phyloP scores from a whole-genome alignment of 1,139 yeast genomes.

The Pneumocystis murina region DNA sequence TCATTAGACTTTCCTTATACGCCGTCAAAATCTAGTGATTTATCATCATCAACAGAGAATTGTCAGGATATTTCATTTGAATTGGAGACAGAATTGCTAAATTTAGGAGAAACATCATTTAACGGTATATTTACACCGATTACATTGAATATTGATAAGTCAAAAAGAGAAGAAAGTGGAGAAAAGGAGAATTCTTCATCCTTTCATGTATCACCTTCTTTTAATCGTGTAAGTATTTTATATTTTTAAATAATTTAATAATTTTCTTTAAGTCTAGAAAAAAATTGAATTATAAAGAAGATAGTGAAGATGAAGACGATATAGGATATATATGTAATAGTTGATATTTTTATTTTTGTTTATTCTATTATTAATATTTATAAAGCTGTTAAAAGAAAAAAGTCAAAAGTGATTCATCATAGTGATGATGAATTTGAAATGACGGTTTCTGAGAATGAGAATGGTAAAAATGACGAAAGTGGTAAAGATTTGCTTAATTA shows the following conservation, averaged over 20 bases:
- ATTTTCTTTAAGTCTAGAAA: constrained; percentile 12
- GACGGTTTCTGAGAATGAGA: not conserved
- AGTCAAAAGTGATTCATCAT: constrained; percentile 13
- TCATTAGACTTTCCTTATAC: not conserved
- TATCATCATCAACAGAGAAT: not conserved
- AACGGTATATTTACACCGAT: not conserved
- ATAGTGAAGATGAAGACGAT: constrained; percentile 18
- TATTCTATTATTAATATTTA: not conserved
- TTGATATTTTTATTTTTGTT: not conserved
- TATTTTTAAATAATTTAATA: not conserved
- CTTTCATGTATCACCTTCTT: not conserved
- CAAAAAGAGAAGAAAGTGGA: too few relatives aligned
- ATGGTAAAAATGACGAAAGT: not conserved
- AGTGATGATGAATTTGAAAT: constrained; percentile 18
- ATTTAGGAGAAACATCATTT: not conserved
- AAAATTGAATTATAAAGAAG: constrained; percentile 18
- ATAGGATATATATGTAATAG: constrained; percentile 5
- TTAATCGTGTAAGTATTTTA: constrained; percentile 3
- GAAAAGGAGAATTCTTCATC: not conserved
- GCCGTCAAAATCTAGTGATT: not conserved
- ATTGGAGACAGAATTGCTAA: not conserved
- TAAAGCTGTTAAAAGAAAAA: constrained; percentile 11
- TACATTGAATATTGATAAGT: not conserved
- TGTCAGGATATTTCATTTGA: not conserved
- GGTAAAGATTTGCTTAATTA: not conserved